phyloP scores from a whole-genome alignment of 1,284 basidiomycete genomes.

The Takashimella tepidaria region DNA sequence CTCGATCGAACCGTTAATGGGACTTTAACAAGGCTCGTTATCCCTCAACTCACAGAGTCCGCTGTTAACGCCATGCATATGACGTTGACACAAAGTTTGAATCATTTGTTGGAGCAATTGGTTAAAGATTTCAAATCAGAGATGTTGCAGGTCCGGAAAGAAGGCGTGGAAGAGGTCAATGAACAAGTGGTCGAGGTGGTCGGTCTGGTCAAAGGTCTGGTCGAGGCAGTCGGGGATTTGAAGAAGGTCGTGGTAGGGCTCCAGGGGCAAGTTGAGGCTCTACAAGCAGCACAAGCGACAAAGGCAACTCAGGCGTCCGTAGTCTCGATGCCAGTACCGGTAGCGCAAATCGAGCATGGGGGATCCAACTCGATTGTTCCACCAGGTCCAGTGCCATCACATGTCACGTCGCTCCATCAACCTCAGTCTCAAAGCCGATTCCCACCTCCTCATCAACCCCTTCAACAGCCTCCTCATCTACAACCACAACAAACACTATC shows the following conservation, averaged over 20 bases:
- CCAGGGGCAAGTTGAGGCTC: slow-evolving; percentile 18
- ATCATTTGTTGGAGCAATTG: slow-evolving; percentile 27
- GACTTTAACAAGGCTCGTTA: slow-evolving; percentile 19
- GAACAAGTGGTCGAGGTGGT: slow-evolving; percentile 15
- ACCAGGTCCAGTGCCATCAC: too few relatives aligned
- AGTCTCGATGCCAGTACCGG: not conserved
- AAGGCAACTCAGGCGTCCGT: not conserved
- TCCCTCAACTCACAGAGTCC: slow-evolving; percentile 25
- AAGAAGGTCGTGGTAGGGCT: slow-evolving; percentile 26
- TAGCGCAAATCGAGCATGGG: not conserved
- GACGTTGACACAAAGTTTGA: not conserved
- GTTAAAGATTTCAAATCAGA: slow-evolving; percentile 34
- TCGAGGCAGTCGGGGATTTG: slow-evolving; percentile 20
- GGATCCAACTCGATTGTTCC: not conserved
- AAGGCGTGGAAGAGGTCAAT: slow-evolving; percentile 15
- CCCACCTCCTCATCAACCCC: slow-evolving; percentile 1
- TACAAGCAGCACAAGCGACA: not conserved
- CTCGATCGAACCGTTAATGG: slow-evolving; percentile 29
- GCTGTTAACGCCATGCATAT: too few relatives aligned
- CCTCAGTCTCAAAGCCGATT: not conserved
- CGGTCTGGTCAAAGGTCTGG: slow-evolving; percentile 18
- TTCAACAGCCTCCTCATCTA: slow-evolving; percentile 1
- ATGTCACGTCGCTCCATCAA: not conserved
- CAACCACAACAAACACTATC: not conserved
- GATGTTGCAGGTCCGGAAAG: slow-evolving; percentile 34